Base-by-base conservation (phyloP, 805 yeast species). In the Pichia paraexigua region DNA sequence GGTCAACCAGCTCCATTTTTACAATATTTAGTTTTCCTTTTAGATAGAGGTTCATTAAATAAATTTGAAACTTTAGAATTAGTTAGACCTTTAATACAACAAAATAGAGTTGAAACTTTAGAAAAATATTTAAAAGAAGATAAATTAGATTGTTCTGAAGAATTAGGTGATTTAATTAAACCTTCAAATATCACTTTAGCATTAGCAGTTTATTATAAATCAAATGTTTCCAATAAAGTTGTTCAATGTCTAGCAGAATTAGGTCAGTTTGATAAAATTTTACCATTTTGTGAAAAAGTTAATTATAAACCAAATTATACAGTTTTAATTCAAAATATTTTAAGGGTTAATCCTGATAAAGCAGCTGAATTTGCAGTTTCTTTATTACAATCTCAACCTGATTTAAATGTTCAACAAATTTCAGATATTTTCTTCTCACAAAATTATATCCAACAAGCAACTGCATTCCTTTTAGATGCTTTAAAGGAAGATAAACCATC, bases 91-190 rank as follows among this genome's bases (percentile, higher is more conserved):
- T 95, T 94, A 6, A 76, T 94, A 65, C 96, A 89, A 71, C 97
- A 91, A 73, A 95, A 89, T 68, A 86, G 97, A 67, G 85, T 87
- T 64, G 95, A 88, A 57, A 75, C 95, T 57, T 83, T 94, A 58
- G 99, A 94, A 71, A 94, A 92, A 73, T 94, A 97, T 91, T 79
- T 94, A 68, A 86, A 85, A 67, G 98, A 94, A 70, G 95, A 90
- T 67, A 94, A 94, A 70, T 79, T 94, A 59, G 91, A 92, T 56
- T 82, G 86, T 48, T 87, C 96, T n/a, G 99, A 94, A 72, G 97
- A 91, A 70, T 78, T 94, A 58, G 99, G 99, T 73, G 99, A 94
- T 66, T 79, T 90, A 63, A 94, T 94, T 56, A 89, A 92, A 64
- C 88, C 95, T 45, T 81, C 80, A 64, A 97, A 92, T 61, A 72